Percentiles rank a stretch among this genome's conserved stretches.
Conservation (phyloP, 2,329 filamentous ascomycete genomes). For the Botrytis squamosa region DNA sequence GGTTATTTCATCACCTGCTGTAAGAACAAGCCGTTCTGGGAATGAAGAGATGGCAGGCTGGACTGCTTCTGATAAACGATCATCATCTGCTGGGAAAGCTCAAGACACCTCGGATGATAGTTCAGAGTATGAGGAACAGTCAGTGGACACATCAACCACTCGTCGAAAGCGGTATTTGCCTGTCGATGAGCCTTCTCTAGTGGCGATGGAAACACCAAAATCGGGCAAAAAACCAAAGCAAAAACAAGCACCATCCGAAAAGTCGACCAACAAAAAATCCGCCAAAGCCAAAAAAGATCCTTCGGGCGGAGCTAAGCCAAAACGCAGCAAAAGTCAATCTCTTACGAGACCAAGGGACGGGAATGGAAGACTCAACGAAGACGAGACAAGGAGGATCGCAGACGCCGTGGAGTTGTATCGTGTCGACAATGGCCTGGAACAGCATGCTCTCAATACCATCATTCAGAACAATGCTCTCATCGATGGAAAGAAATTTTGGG, state of each 20-base stretch:
- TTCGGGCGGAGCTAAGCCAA: neutral
- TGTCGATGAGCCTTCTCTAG: constrained; percentile 14
- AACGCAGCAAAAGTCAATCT: constrained; percentile 14
- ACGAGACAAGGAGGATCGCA: constrained; percentile 15
- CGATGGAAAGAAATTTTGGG: constrained; percentile 50
- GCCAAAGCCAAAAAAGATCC: neutral
- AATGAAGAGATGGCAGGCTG: constrained; percentile 11
- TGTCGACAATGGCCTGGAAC: constrained; percentile 44
- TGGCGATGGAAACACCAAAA: neutral
- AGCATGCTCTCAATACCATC: constrained; percentile 50
- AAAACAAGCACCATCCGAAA: neutral
- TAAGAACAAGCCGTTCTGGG: constrained; percentile 9
- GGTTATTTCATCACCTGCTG: neutral
- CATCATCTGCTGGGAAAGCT: neutral
- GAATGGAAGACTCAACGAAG: neutral
- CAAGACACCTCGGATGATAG: neutral
- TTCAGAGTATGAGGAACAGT: neutral
- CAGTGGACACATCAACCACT: neutral
- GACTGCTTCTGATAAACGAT: constrained; percentile 1
- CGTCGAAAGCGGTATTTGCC: constrained; percentile 22
- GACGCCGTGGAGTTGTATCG: constrained; percentile 46
- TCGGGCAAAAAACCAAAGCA: neutral
- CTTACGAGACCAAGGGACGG: neutral
- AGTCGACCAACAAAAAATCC: neutral
- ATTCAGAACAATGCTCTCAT: constrained; percentile 39